phyloP scores from a whole-genome alignment of 305 asterid genomes.

The Coffea humblotiana region DNA sequence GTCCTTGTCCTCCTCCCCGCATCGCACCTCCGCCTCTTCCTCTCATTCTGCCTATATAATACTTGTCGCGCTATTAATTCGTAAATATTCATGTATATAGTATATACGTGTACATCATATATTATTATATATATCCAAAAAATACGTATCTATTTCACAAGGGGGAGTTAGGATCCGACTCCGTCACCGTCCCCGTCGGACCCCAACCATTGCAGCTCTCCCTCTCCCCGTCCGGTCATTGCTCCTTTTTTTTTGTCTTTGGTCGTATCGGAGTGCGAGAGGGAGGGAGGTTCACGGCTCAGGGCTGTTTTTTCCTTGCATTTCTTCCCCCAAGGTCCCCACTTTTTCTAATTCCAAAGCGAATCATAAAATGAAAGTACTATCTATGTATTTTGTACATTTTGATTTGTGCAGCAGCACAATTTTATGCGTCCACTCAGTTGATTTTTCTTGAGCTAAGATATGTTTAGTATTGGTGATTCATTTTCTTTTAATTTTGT shows the following conservation, averaged over 20 bases:
- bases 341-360: not conserved
- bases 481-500: not conserved
- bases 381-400: no score
- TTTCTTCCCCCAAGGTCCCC: slow-evolving; percentile 9
- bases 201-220: not conserved
- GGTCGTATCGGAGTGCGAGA: slow-evolving; percentile 6
- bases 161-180: slow-evolving; percentile 17
- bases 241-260: no score
- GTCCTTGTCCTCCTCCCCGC: not conserved
- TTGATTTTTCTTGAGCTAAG: not conserved
- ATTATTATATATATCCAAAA: not conserved
- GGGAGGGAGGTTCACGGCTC: slow-evolving; percentile 14
- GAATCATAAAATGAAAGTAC: not conserved
- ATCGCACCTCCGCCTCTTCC: not conserved
- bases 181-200: slow-evolving; percentile 20
- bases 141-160: not conserved
- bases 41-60: not conserved
- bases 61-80: not conserved
- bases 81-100: no score
- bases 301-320: not conserved
- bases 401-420: not conserved
- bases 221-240: slow-evolving; percentile 21
- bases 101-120: no score
- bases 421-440: not conserved
- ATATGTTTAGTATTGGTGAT: not conserved